Evolutionary conservation across 2,329 filamentous ascomycete genomes (phyloP).

Genomic region (Ophiocordyceps camponoti-floridani): DNA sequence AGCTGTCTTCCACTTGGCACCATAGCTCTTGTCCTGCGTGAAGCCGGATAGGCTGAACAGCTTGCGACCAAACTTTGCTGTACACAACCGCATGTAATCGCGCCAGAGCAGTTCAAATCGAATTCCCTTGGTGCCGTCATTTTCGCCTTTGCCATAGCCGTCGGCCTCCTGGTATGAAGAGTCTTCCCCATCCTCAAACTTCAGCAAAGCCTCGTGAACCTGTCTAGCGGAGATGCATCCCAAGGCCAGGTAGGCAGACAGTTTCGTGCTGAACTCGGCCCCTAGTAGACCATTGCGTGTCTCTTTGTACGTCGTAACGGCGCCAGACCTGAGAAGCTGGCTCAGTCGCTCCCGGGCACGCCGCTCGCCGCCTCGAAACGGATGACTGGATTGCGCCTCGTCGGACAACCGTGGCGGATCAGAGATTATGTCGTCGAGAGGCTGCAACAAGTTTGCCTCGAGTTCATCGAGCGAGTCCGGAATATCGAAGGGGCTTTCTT

Average conservation of each 20-base stretch:
- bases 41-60: slow-evolving; percentile 53
- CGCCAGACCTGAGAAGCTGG: slow-evolving; percentile 41
- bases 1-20: slow-evolving; percentile 30
- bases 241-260: slow-evolving; percentile 55
- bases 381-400: slow-evolving; percentile 39
- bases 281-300: slow-evolving; percentile 57
- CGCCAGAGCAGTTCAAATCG: slow-evolving; percentile 62
- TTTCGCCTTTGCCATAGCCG: slow-evolving; percentile 54
- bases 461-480: slow-evolving; percentile 35
- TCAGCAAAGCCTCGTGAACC: slow-evolving; percentile 47
- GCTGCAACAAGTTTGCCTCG: slow-evolving; percentile 34
- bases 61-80: slow-evolving; percentile 45
- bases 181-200: slow-evolving; percentile 48
- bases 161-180: slow-evolving; percentile 17
- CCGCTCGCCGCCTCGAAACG: slow-evolving; percentile 50
- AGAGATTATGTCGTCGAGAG: slow-evolving; percentile 32
- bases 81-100: slow-evolving; percentile 67
- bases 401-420: slow-evolving; percentile 34
- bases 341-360: slow-evolving; percentile 37
- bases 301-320: slow-evolving; percentile 46
- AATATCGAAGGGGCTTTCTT: slow-evolving; percentile 44
- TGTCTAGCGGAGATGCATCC: slow-evolving; percentile 59
- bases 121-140: slow-evolving; percentile 49
- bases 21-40: slow-evolving; percentile 22
- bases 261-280: slow-evolving; percentile 54